Evolutionary conservation across 352 stramenopile genomes (phyloP), one percentile per base, ranked within the genome.

Genomic region (Phytophthora crassamura): DNA sequence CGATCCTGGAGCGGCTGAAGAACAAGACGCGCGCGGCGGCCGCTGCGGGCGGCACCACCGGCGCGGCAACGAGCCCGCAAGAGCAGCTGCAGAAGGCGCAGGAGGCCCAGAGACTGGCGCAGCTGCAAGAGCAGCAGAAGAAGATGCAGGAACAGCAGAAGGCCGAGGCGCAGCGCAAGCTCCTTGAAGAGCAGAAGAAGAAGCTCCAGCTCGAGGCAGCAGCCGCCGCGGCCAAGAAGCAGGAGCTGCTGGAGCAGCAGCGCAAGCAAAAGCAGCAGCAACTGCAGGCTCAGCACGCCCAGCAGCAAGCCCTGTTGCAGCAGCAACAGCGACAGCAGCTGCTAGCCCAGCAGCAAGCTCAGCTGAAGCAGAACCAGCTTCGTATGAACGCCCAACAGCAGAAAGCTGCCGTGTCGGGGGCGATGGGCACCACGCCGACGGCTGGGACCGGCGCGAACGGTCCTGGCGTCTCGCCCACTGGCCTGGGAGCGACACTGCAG

Each of bases 1-100:
- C 86, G 15, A 93, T 94, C 34, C 46, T 93, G 7, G 79, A 90
- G 33, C 73, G 84, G 7, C 61, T 94, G 16, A 91, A 91, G 67
- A 88, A 87, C 59, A 93, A 93, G 59, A 80, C 78, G 40, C 72
- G 79, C 15, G 59, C 82, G 16, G 52, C 69, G 11, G 64, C 63
- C 0, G 64, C 49, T 0, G 47, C 57, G 15, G 52, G 60, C 10
- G 67, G 59, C 16, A 59, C 12, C 12, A 73, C 35, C 12, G 60
- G 67, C 18, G 53, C 63, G 25, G 50, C 72, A 9, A 43, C 69
- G 3, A 61, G 67, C 20, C 77, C 74, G 40, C 80, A 91, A 46
- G 77, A 89, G 12, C 73, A 83, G 33, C 7, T 85, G 7, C 90
- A 90, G 75, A 90, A 90, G 42, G 72, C 80, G 18, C 82, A 92